A percentile compares a stretch with the other conserved stretches of the same genome.
Evolutionary conservation across 2,329 filamentous ascomycete species (phyloP).

Genomic region (Fusarium pilosicola): DNA sequence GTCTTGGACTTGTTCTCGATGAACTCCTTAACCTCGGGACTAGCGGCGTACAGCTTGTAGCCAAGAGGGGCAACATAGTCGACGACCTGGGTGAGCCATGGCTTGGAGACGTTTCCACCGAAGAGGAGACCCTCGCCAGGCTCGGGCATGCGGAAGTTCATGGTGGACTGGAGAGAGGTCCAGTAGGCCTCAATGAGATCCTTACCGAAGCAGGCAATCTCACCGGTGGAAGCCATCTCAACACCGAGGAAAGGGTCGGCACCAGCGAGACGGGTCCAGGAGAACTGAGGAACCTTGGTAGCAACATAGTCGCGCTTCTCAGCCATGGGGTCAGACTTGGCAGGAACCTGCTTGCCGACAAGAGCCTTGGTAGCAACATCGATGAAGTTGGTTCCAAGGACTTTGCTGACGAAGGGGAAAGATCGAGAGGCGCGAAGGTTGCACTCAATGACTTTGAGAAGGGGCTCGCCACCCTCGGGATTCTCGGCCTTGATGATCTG

Average conservation of each 20-base stretch:
- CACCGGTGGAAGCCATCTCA: constrained; percentile 96
- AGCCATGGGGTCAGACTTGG: constrained; percentile 87
- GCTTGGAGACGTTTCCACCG: constrained; percentile 80
- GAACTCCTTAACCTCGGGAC: constrained; percentile 81
- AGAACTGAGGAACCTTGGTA: constrained; percentile 98
- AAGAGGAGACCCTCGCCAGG: constrained; percentile 95
- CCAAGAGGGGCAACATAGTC: constrained; percentile 88
- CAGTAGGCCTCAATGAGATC: constrained; percentile 97
- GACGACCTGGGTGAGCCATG: constrained; percentile 80
- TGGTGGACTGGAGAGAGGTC: constrained; percentile 93
- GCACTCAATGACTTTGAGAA: constrained; percentile 97
- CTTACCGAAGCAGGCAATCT: constrained; percentile 99
- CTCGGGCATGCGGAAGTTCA: constrained; percentile 98
- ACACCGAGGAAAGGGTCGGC: constrained; percentile 98
- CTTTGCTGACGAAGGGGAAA: constrained; percentile 98
- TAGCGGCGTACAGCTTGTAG: constrained; percentile 93
- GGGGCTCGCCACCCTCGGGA: constrained; percentile 77
- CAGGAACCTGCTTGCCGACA: constrained; percentile 84
- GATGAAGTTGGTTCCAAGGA: constrained; percentile 96
- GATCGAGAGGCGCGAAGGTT: constrained; percentile 97
- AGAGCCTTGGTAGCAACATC: constrained; percentile 94
- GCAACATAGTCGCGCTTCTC: constrained; percentile 91
- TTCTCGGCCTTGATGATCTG: constrained; percentile 95
- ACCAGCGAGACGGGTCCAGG: constrained; percentile 96
- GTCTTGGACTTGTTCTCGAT: constrained; percentile 78